phyloP scores from a whole-genome alignment of 768 basidiomycete genomes.

The Lenzites betulinus region DNA sequence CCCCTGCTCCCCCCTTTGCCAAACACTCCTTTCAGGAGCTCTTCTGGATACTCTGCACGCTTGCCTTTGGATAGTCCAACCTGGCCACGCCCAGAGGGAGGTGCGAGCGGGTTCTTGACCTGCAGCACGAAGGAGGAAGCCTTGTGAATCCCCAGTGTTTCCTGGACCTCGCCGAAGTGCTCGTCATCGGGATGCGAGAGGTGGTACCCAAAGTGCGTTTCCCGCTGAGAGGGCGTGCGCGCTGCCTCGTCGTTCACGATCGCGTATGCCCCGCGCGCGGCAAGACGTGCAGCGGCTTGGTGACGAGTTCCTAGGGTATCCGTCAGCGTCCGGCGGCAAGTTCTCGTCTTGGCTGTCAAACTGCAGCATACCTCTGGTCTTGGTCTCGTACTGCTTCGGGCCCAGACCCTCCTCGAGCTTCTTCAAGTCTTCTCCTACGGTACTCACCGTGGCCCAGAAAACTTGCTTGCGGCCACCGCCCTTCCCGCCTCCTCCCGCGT shows the following conservation, averaged over 20 bases:
- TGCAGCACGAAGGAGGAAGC: slow-evolving; percentile 60
- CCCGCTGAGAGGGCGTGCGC: slow-evolving; percentile 44
- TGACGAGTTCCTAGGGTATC: slow-evolving; percentile 45
- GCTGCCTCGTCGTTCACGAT: slow-evolving; percentile 54
- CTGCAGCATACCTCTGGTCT: slow-evolving; percentile 52
- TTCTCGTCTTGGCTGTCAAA: background rate
- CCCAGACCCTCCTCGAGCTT: slow-evolving; percentile 51
- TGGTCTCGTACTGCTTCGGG: slow-evolving; percentile 58
- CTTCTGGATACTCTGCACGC: slow-evolving; percentile 47
- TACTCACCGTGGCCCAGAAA: slow-evolving; percentile 55
- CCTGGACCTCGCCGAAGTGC: slow-evolving; percentile 55
- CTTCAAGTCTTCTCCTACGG: slow-evolving; percentile 53
- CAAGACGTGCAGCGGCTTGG: slow-evolving; percentile 52
- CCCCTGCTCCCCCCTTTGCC: slow-evolving; percentile 45
- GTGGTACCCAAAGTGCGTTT: slow-evolving; percentile 60
- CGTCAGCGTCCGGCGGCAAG: background rate
- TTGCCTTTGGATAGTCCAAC: slow-evolving; percentile 34
- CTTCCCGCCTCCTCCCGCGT: slow-evolving; percentile 27
- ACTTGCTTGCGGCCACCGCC: slow-evolving; percentile 43
- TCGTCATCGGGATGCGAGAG: slow-evolving; percentile 50
- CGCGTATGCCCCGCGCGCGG: slow-evolving; percentile 60
- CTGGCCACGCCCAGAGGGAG: slow-evolving; percentile 36
- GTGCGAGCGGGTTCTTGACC: slow-evolving; percentile 61
- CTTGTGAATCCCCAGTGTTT: slow-evolving; percentile 52
- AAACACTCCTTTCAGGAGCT: slow-evolving; percentile 51